A percentile compares a stretch with the other conserved stretches of the same genome.
phyloP scores from a whole-genome alignment of 331 rosid genomes.

The Cydonia oblonga region DNA sequence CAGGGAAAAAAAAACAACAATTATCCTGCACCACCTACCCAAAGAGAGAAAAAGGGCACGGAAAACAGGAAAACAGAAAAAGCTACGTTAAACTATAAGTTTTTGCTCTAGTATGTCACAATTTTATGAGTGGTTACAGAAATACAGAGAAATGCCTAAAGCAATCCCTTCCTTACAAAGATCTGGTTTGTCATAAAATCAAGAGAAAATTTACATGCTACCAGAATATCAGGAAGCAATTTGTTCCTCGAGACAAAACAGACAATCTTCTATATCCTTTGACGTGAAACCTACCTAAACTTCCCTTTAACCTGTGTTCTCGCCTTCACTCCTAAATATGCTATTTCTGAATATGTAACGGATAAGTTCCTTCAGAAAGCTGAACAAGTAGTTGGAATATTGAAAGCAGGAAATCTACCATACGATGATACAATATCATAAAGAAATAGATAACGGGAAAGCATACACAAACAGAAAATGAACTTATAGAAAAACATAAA shows the following conservation, averaged over 20 bases:
- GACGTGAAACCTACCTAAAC: neutral
- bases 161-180: neutral
- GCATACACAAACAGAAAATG: neutral
- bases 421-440: neutral
- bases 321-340: neutral
- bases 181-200: neutral
- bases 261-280: neutral
- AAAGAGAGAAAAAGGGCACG: neutral
- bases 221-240: neutral
- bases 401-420: neutral
- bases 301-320: neutral
- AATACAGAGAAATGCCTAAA: neutral
- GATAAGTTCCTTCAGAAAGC: neutral
- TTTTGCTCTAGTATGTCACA: neutral
- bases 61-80: neutral
- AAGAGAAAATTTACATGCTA: neutral
- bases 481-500: neutral
- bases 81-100: neutral
- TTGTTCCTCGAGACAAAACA: neutral
- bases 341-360: neutral
- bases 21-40: neutral
- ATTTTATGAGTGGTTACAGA: neutral
- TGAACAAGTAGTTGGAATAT: neutral
- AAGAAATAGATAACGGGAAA: neutral
- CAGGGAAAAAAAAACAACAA: no score